These are phyloP conservation scores for Anisodus acutangulus DNA, from an alignment of 257 asterid genomes.

Conservation along the genomic window DNA sequence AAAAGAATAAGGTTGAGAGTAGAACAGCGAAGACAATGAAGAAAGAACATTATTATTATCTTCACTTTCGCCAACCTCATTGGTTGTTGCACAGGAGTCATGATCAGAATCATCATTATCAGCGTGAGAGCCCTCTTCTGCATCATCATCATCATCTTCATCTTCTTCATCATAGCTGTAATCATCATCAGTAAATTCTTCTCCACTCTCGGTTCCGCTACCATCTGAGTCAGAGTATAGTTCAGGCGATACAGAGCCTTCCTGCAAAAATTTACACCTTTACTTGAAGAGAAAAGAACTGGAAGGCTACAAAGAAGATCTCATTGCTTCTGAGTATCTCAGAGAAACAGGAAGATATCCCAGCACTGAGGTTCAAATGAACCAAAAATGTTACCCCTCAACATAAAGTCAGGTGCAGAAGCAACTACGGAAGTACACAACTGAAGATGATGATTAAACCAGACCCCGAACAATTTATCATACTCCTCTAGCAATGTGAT, in stretches of 20 bases:
- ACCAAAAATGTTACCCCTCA: conserved; percentile 9
- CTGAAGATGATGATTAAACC: conserved; percentile 28
- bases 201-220: conserved; percentile 78
- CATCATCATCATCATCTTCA: conserved; percentile 44
- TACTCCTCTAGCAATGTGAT: conserved; percentile 75
- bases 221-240: conserved; percentile 89
- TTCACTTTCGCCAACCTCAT: conserved; percentile 52
- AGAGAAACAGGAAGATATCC: not conserved
- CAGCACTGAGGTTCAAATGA: conserved; percentile 14
- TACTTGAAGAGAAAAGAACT: not conserved
- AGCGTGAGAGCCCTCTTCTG: conserved; percentile 54
- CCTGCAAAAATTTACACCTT: conserved; percentile 48
- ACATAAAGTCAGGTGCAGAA: conserved; percentile 19
- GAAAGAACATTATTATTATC: conserved; percentile 50
- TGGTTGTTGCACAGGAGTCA: conserved; percentile 49
- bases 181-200: conserved; percentile 83
- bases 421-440: not conserved
- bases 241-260: conserved; percentile 66
- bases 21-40: not conserved
- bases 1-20: not conserved
- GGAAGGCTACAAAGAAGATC: not conserved
- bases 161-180: conserved; percentile 48
- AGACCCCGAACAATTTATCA: conserved; percentile 84
- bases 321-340: not conserved
- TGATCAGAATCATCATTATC: conserved; percentile 60